phyloP scores from a whole-genome alignment of 352 stramenopile species.

The Phytophthora cryptogea region DNA sequence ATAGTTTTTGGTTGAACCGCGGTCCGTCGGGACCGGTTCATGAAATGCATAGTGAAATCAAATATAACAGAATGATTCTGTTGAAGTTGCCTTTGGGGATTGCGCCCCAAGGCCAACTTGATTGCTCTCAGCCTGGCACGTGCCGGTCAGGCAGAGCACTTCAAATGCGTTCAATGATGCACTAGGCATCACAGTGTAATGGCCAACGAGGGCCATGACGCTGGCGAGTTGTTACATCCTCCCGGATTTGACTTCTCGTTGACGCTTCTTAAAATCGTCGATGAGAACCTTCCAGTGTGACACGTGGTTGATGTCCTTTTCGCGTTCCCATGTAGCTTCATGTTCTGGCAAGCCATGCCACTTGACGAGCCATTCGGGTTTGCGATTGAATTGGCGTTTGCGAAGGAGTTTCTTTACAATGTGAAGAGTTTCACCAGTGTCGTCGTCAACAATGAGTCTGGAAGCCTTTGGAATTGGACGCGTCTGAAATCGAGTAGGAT shows the following conservation, averaged over 20 bases:
- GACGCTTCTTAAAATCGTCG: constrained; percentile 9
- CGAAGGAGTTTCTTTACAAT: constrained; percentile 3
- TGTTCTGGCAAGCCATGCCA: constrained; percentile 13
- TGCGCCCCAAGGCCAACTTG: too few species aligned
- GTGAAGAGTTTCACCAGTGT: constrained; percentile 8
- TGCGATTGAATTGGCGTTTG: constrained; percentile 14
- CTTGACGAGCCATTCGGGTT: constrained; percentile 17
- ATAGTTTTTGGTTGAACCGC: too few species aligned
- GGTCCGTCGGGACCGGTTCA: too few species aligned
- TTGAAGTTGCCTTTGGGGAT: too few species aligned
- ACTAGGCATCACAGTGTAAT: too few species aligned
- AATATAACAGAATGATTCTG: too few species aligned
- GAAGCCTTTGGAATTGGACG: constrained; percentile 1
- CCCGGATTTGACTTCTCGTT: constrained; percentile 20
- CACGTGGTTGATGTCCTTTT: constrained; percentile 15
- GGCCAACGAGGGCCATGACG: too few species aligned
- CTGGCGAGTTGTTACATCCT: constrained; percentile 1
- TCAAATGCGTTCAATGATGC: too few species aligned
- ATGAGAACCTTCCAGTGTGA: constrained; percentile 20
- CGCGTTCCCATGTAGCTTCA: constrained; percentile 7
- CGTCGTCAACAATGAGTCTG: constrained; percentile 4
- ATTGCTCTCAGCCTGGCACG: too few species aligned
- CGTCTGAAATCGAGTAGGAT: background rate
- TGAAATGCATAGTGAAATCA: too few species aligned
- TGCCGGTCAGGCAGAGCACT: too few species aligned